Evolutionary conservation across 2,329 filamentous ascomycete genomes (phyloP), one percentile per base, ranked within the genome.

Genomic region (Drechslerella coelobrocha): DNA sequence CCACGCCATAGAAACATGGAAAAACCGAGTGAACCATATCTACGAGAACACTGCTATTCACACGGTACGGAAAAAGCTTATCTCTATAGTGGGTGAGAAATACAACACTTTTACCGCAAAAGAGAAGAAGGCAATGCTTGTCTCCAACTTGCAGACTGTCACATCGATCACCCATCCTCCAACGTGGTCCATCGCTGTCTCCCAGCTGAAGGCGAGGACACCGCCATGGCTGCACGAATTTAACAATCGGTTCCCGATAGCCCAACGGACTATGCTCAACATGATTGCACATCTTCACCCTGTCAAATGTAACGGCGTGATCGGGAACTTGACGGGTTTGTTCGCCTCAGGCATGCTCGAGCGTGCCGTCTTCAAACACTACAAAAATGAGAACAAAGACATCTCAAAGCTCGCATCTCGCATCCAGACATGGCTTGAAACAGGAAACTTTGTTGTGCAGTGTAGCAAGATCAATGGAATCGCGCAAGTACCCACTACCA

Each of bases 221-320:
- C 66, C 66, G 14, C 10, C 59, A 7, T 71, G 59, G 59, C 41
- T 71, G 29, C 66, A 71, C 34, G 59, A 71, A 60, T 71, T 71
- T 24, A 71, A 71, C 53, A 71, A 71, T 31, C 53, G 66, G 2
- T 71, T 71, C 37, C 66, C 66, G 0, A 31, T 71, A 2, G 23
- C 59, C 9, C 66, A 63, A 29, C 66, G 66, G 8, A 71, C 82
- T 0, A 78, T 84, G 4, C 78, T 85, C 0, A 80, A 78, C 23
- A 81, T 82, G 0, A 75, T 85, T 2, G 81, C 80, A 68, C 83
- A 84, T 72, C 83, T 84, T 63, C 83, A 85, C 68, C 81, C 82
- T 0, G 79, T 84, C 52, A 78, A 77, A 43, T 81, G 84, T 68
- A 75, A 78, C n/a, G 83, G 82, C 0, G 78, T 85, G 50, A 83